Base-by-base conservation (phyloP, 305 asterid genomes). In the Lippia alba region DNA sequence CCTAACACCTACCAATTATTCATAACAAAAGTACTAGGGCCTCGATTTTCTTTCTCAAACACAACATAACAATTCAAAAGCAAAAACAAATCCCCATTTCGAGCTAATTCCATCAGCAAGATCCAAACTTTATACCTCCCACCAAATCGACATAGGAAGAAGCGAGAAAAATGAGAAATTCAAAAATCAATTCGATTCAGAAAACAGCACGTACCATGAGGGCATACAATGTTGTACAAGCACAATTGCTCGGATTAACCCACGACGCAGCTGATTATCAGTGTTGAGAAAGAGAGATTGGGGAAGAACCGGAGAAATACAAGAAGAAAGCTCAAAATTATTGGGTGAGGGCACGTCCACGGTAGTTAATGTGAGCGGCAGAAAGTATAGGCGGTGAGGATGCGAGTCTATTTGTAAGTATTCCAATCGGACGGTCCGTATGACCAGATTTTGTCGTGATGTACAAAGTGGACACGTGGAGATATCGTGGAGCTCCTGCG, bases 401-500 rank as follows among this genome's bases (percentile, higher is more conserved):
- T 76, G 30, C 45, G 56, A 67, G 67, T 11, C 34, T 3, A 24
- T 58, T 68, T 64, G 56, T 48, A 71, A 17, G 44, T 30, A 0
- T 33, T 34, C 14, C 7, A 57, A 80, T 76, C 84, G 12, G 10
- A 73, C 84, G 70, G 79, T 41, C 0, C 0, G 14, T 4, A 61
- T 11, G 36, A 46, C 64, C 41, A 36, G 14, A 41, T 33, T 53
- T 51, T 39, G 16, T 45, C 60, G 74, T 63, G 80, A 73, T 56
- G 10, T 41, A 6, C 18, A 16, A 12, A 46, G 50, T 70, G 20
- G 74, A 71, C 85, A 59, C 85, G 85, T 77, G 82, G 76, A 17
- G 24, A 39, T 45, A 77, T 74, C 81, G 79, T 76, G 81, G 81
- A 76, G 73, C 72, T 30, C 56, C 69, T 66, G 14, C 20, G 53